Evolutionary conservation across 345 rosid genomes (phyloP).

Genomic region (Eucalyptus cladocalyx): DNA sequence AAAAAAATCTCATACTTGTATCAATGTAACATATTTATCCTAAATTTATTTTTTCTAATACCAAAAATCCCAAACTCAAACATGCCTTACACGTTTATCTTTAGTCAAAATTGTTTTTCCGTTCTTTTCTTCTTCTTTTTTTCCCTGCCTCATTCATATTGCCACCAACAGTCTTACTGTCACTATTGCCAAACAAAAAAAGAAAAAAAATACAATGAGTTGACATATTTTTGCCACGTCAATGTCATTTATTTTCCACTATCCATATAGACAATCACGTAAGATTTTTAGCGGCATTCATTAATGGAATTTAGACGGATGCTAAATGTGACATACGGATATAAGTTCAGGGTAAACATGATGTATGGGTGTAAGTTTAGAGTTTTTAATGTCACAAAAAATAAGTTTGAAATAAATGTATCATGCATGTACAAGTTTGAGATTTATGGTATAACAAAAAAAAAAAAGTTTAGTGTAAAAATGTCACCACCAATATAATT

Average conservation of each 20-base stretch:
- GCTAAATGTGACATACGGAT: fast-evolving
- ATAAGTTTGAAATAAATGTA: too few species aligned
- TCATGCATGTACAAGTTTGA: too few species aligned
- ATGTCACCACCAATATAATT: too few species aligned
- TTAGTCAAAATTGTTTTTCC: too few species aligned
- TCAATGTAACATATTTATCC: neutral
- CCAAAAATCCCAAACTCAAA: neutral
- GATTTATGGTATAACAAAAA: too few species aligned
- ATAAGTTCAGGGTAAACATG: neutral
- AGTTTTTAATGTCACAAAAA: neutral
- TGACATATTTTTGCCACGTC: neutral
- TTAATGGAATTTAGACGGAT: too few species aligned
- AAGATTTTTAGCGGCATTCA: neutral
- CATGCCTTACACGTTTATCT: neutral
- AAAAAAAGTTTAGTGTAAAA: too few species aligned
- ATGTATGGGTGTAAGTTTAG: neutral
- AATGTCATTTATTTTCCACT: too few species aligned
- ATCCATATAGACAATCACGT: neutral
- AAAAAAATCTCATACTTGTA: neutral
- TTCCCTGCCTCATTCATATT: neutral
- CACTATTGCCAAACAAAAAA: too few species aligned
- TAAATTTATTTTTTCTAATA: too few species aligned
- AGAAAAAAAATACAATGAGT: neutral
- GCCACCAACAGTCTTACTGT: too few species aligned
- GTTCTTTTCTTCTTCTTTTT: neutral